Evolutionary conservation across 331 rosid species (phyloP).

Genomic region (Quercus phellos): DNA sequence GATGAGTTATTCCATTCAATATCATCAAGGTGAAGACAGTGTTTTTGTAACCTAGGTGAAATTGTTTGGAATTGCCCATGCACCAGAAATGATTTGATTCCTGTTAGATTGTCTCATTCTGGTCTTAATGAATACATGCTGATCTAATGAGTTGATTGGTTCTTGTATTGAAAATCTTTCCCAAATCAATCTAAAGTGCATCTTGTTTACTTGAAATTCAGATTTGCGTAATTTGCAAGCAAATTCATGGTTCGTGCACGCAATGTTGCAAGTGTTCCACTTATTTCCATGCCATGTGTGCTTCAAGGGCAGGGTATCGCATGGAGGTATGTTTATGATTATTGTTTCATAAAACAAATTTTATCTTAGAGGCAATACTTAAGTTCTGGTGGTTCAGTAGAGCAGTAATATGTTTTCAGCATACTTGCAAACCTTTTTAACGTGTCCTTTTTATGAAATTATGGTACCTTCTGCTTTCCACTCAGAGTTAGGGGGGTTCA

Average conservation of each 20-base stretch:
- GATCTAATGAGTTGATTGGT: neutral
- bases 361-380: neutral
- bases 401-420: neutral
- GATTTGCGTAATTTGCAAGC: conserved; percentile 98
- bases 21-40: conserved; percentile 4
- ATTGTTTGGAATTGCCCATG: neutral
- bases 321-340: conserved; percentile 69
- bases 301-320: conserved; percentile 97
- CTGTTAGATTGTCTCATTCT: conserved; percentile 10
- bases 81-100: conserved; percentile 12
- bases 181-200: conserved; percentile 22
- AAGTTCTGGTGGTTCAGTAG: neutral
- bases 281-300: conserved; percentile 99
- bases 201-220: conserved; percentile 40
- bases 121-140: conserved; percentile 10
- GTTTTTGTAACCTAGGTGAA: conserved; percentile 5
- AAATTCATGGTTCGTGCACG: conserved; percentile 96
- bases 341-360: neutral
- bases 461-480: neutral
- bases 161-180: neutral
- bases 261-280: conserved; percentile 99
- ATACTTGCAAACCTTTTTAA: neutral
- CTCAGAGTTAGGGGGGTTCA: neutral
- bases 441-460: neutral
- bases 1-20: conserved; percentile 5